Base-by-base conservation (phyloP, 805 yeast genomes). In the Wilhelminamyces savonicus region DNA sequence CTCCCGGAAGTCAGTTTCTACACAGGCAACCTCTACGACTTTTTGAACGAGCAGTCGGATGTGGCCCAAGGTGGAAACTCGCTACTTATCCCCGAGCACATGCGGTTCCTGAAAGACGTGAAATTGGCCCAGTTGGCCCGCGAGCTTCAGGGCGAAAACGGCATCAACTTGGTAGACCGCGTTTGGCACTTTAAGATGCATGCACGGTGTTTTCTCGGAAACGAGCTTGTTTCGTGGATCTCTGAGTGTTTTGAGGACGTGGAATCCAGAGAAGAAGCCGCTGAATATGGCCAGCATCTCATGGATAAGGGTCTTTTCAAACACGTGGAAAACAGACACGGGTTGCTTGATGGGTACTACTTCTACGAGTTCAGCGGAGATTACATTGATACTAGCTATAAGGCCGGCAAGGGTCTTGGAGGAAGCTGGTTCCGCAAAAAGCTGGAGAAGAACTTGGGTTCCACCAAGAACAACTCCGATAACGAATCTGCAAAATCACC, bases 151-250 rank as follows among this genome's bases (percentile, higher is more conserved):
- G 63, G 69, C 1, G 65, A 69, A 26, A 88, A 87, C 7, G 71
- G 71, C 2, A 56, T 90, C 6, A 67, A 65, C 13, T 62, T 92
- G 21, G 77, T 73, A 1, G 95, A 86, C 44, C 66, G 97, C 42
- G 72, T 79, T 20, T 90, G 98, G 98, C 97, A 90, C 53, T 76
- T 88, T 74, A 78, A 77, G 38, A 61, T 73, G 4, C 94, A 85
- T 49, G 64, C 69, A 16, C 74, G 81, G 38, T 82, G 94, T 55
- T 86, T 90, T 48, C 52, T 85, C 15, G 97, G 97, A 0, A 75
- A 78, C 38, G 95, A 86, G 30, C 63, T 86, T 37, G 96, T 87
- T 0, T 73, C 76, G 19, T 90, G 97, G 97, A 51, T 90, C 32
- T 62, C 82, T 18, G 82, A 82, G 37, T 74, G 77, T 35, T 82